Evolutionary conservation across 2,329 filamentous ascomycete species (phyloP), one percentile per base, ranked within the genome.

Genomic region (Penicillium griseofulvum): DNA sequence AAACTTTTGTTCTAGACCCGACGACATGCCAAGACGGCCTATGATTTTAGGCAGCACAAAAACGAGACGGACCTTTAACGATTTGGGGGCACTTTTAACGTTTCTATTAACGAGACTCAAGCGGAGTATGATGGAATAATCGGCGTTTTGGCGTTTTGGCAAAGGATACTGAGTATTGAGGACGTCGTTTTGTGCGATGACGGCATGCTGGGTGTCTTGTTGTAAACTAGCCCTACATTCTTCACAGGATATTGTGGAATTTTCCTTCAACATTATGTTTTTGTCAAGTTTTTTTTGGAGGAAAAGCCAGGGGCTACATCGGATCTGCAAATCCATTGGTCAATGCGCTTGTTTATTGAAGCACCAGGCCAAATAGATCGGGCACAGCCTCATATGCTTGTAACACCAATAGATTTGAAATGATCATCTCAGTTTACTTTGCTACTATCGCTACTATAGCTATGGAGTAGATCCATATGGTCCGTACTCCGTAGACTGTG

Each of bases 271-370:
- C 8, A 8, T 29, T 33, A 34, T 34, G 31, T 29, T 33, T 33
- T n/a, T 28, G 36, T 48, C 31, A 39, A 43, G 42, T 54, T 41
- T 4, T 26, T 14, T 31, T n/a, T n/a, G n/a, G n/a, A 7, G 24
- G 26, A 16, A 36, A 42, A 49, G 52, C 31, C 42, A 56, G 52
- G 54, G 55, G 52, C 52, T 56, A 46, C 49, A 29, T 22, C 50
- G 26, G 49, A 54, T 60, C 43, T 51, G 52, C 49, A 41, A 51
- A 43, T 31, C 19, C 19, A 12, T 26, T 60, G 57, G 54, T 42
- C 57, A 44, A 54, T 48, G 61, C 57, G 54, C 28, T 38, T 38
- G 52, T 47, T 42, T 57, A 58, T 56, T 61, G 57, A 62, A 60
- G 51, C 47, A 34, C 52, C 55, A 59, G 11, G 26, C 11, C 49